A percentile compares a stretch with the other conserved stretches of the same genome.
Conservation (phyloP, 2,329 filamentous ascomycete species). For the Exophiala xenobiotica region DNA sequence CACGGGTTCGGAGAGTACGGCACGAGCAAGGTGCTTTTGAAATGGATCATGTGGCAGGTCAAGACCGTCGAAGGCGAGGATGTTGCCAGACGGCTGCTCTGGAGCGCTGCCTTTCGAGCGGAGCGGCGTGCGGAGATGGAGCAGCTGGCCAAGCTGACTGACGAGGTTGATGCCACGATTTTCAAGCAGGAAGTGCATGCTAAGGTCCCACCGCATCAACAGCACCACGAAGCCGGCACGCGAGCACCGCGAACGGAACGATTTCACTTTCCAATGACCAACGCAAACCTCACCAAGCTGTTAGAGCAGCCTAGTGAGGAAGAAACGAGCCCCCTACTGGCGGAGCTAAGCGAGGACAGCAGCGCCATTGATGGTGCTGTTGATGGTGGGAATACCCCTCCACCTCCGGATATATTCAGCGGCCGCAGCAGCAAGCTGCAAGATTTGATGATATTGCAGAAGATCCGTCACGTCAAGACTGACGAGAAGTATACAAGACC, state of each 20-base stretch:
- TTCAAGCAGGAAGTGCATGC: too few species aligned
- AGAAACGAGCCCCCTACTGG: too few species aligned
- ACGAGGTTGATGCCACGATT: background rate
- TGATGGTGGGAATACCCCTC: background rate
- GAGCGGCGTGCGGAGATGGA: constrained; percentile 6
- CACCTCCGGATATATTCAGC: background rate
- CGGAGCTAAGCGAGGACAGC: too few species aligned
- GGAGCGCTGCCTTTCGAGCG: constrained; percentile 17
- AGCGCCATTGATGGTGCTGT: background rate
- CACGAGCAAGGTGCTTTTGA: constrained; percentile 35
- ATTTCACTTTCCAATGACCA: too few species aligned
- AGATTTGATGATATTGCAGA: constrained; percentile 2
- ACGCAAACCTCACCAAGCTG: too few species aligned
- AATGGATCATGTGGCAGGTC: constrained; percentile 48
- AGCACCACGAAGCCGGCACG: too few species aligned
- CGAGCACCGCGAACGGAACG: too few species aligned
- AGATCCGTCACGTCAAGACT: constrained; percentile 5
- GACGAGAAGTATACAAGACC: background rate
- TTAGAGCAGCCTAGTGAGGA: too few species aligned
- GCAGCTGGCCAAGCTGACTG: background rate
- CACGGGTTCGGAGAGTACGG: constrained; percentile 44
- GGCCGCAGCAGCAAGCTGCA: background rate
- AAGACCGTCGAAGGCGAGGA: constrained; percentile 43
- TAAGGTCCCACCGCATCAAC: too few species aligned
- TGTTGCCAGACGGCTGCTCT: constrained; percentile 35